These are phyloP conservation scores for Nematocida parisii DNA, from an alignment of 371 early-diverging fungal genomes.

Conservation along the genomic window DNA sequence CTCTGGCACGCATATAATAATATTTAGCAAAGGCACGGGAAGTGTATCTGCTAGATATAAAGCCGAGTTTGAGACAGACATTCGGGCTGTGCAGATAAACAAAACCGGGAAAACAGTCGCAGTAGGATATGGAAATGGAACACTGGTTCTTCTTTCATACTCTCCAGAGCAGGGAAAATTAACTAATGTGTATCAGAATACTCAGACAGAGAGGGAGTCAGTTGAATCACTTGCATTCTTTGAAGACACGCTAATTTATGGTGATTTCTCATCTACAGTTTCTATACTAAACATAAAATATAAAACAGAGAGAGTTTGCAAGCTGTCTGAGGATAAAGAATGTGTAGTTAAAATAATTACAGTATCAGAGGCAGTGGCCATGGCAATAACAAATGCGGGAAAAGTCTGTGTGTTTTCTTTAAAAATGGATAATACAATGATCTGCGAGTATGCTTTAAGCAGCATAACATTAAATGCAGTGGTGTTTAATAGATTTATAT, in stretches of 20 bases:
- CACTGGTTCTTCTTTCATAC: constrained; percentile 4
- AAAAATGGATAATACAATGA: constrained; percentile 13
- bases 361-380: neutral
- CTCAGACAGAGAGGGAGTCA: neutral
- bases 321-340: neutral
- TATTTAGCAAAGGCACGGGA: constrained; percentile 13
- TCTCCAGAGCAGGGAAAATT: neutral
- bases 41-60: neutral
- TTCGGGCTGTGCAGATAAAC: constrained; percentile 22
- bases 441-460: neutral
- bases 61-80: constrained; percentile 15
- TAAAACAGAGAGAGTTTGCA: constrained; percentile 10
- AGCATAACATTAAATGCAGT: constrained; percentile 5
- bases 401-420: constrained; percentile 12
- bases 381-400: constrained; percentile 18
- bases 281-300: constrained; percentile 12
- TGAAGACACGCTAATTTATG: constrained; percentile 26
- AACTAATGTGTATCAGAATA: constrained; percentile 6
- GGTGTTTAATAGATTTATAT: constrained; percentile 12
- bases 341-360: constrained; percentile 30
- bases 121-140: constrained; percentile 32
- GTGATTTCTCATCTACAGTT: constrained; percentile 10
- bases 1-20: constrained; percentile 20
- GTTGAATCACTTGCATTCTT: constrained; percentile 19
- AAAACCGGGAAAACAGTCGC: constrained; percentile 14